Evolutionary conservation across 345 rosid genomes (phyloP).

Genomic region (Brassica rapa): DNA sequence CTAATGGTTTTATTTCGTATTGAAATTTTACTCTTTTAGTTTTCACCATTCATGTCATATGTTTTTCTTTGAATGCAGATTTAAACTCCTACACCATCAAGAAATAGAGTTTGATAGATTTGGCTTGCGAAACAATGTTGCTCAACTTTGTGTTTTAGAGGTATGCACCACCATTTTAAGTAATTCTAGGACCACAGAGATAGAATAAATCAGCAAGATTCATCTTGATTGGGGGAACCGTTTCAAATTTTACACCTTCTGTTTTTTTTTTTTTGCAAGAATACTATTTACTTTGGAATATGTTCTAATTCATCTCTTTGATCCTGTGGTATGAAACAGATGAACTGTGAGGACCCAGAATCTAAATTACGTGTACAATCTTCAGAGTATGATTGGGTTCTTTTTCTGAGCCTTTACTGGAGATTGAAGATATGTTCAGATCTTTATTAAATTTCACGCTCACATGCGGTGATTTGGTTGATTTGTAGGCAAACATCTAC

Average conservation of each 20-base stretch:
- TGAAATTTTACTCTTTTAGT: neutral
- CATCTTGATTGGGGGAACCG: slow-evolving; percentile 8
- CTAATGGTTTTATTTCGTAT: slow-evolving; percentile 12
- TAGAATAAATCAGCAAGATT: neutral
- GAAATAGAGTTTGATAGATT: slow-evolving; percentile 73
- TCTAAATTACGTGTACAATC: slow-evolving; percentile 30
- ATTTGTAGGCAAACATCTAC: slow-evolving; percentile 42
- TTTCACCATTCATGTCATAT: slow-evolving; percentile 34
- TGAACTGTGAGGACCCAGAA: slow-evolving; percentile 41
- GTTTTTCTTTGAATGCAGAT: slow-evolving; percentile 55
- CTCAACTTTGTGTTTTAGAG: slow-evolving; percentile 91
- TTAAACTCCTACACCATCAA: slow-evolving; percentile 77
- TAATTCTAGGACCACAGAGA: neutral
- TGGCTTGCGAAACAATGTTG: slow-evolving; percentile 91
- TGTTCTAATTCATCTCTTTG: slow-evolving; percentile 10
- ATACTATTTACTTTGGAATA: neutral
- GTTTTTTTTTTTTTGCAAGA: slow-evolving; percentile 7
- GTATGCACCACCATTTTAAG: slow-evolving; percentile 39
- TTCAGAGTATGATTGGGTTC: slow-evolving; percentile 44
- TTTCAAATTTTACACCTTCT: neutral
- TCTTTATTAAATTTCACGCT: slow-evolving; percentile 2
- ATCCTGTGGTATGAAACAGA: slow-evolving; percentile 41
- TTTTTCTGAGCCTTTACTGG: neutral
- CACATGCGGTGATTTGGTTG: neutral
- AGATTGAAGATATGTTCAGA: slow-evolving; percentile 1